These are phyloP conservation scores for Kazachstania taianensis DNA, from an alignment of 805 yeast genomes.

Conservation along the genomic window DNA sequence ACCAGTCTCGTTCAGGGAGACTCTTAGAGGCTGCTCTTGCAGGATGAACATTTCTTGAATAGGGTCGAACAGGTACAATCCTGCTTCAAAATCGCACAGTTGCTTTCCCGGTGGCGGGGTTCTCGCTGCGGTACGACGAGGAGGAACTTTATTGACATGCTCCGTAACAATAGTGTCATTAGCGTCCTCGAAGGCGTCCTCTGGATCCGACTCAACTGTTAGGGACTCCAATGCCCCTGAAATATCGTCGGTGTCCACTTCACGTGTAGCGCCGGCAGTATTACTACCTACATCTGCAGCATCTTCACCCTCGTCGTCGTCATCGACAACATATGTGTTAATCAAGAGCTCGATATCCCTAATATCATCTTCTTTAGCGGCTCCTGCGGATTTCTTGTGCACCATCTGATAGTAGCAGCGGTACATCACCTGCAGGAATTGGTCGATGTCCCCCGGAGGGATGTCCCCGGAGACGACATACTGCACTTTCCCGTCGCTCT, in stretches of 20 bases:
- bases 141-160: conserved; percentile 1
- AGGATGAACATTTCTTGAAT: conserved; percentile 37
- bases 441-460: conserved; percentile 40
- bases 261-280: too few relatives aligned
- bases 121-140: not conserved
- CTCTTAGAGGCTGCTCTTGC: conserved; percentile 30
- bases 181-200: conserved; percentile 16
- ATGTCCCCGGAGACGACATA: conserved; percentile 59
- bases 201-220: conserved; percentile 5
- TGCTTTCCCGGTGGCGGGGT: conserved; percentile 9
- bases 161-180: conserved; percentile 4
- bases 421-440: conserved; percentile 51
- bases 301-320: conserved; percentile 5
- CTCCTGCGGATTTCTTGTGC: conserved; percentile 44
- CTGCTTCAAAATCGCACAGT: conserved; percentile 19
- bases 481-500: conserved; percentile 70
- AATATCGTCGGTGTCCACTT: not conserved
- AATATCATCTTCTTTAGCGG: conserved; percentile 39
- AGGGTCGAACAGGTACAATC: conserved; percentile 52
- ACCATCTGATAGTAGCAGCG: conserved; percentile 71
- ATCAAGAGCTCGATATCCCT: conserved; percentile 40
- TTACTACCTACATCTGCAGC: not conserved
- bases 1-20: conserved; percentile 36
- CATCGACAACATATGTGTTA: conserved; percentile 13
- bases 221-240: conserved; percentile 1